Evolutionary conservation across 163 green algal species (phyloP).

Genomic region (Coccomyxa subellipsoidea): DNA sequence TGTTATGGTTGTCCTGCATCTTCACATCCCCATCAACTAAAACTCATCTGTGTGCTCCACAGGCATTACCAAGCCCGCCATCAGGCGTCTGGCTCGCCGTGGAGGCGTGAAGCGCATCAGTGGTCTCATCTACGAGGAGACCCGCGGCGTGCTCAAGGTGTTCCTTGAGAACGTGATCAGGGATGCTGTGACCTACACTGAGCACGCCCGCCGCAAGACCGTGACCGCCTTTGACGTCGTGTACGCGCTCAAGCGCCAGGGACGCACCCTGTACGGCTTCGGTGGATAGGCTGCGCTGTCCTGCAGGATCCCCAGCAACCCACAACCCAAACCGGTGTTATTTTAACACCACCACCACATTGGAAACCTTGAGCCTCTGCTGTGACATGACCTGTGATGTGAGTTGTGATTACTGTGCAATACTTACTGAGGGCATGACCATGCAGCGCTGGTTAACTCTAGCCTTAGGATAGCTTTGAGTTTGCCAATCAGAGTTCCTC

Average conservation of each 20-base stretch:
- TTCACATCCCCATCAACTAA: background rate
- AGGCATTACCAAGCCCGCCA: conserved; percentile 89
- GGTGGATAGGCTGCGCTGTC: conserved; percentile 48
- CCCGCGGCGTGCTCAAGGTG: conserved; percentile 83
- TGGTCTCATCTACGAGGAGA: conserved; percentile 93
- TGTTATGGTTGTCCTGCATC: background rate
- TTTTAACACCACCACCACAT: conserved; percentile 33
- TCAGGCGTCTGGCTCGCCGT: conserved; percentile 75
- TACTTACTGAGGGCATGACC: no score
- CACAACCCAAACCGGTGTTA: conserved; percentile 26
- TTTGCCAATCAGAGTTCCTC: no score
- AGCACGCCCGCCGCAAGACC: conserved; percentile 93
- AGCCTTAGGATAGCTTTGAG: no score
- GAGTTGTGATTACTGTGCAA: no score
- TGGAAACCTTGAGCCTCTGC: no score
- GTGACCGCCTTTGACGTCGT: conserved; percentile 89
- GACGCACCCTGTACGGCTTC: conserved; percentile 94
- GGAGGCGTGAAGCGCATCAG: conserved; percentile 73
- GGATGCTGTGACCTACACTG: conserved; percentile 95
- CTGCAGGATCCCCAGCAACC: background rate
- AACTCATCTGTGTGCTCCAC: background rate
- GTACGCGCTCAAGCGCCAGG: conserved; percentile 97
- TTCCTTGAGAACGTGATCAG: conserved; percentile 97
- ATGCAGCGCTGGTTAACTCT: no score
- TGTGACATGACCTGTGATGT: no score